Conservation (phyloP, 306 rosid genomes). For the Vicia villosa region DNA sequence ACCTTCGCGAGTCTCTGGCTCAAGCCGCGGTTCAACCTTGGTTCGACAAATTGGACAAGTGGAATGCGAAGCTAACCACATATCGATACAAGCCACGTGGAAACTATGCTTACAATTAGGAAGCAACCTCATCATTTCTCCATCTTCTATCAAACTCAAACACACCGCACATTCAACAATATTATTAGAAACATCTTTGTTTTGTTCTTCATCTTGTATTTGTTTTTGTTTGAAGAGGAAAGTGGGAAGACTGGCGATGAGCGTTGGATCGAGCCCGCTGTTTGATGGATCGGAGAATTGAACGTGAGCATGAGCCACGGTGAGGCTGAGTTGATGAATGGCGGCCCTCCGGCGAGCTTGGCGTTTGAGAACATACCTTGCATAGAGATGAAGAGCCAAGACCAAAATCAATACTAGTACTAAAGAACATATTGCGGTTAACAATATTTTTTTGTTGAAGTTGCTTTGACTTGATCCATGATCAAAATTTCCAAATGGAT, state of each 20-base stretch:
- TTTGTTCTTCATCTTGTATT: neutral
- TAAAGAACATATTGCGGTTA: slow-evolving; percentile 61
- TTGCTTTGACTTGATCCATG: neutral
- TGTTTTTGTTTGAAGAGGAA: slow-evolving; percentile 35
- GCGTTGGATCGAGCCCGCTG: slow-evolving; percentile 49
- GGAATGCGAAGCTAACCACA: slow-evolving; percentile 54
- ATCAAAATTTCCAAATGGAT: neutral
- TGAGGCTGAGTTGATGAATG: slow-evolving; percentile 48
- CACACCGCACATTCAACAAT: slow-evolving; percentile 61
- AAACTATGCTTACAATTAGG: slow-evolving; percentile 68
- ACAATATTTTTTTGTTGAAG: slow-evolving; percentile 59
- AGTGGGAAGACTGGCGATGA: slow-evolving; percentile 52
- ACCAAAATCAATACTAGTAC: slow-evolving; percentile 58
- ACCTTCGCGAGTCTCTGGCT: slow-evolving; percentile 53
- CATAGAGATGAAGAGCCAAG: slow-evolving; percentile 74
- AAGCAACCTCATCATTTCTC: slow-evolving; percentile 48
- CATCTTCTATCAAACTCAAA: slow-evolving; percentile 49
- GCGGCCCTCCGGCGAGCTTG: slow-evolving; percentile 64
- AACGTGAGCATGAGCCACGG: slow-evolving; percentile 41
- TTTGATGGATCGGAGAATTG: slow-evolving; percentile 36
- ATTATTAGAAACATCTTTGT: neutral
- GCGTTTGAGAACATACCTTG: slow-evolving; percentile 60
- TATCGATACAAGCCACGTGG: slow-evolving; percentile 61
- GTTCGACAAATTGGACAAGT: slow-evolving; percentile 69
- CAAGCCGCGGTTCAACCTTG: slow-evolving; percentile 43